A percentile compares a stretch with the other conserved stretches of the same genome.
These are phyloP conservation scores for Pleurotus tuber-regium DNA, from an alignment of 768 basidiomycete species.

Conservation along the genomic window DNA sequence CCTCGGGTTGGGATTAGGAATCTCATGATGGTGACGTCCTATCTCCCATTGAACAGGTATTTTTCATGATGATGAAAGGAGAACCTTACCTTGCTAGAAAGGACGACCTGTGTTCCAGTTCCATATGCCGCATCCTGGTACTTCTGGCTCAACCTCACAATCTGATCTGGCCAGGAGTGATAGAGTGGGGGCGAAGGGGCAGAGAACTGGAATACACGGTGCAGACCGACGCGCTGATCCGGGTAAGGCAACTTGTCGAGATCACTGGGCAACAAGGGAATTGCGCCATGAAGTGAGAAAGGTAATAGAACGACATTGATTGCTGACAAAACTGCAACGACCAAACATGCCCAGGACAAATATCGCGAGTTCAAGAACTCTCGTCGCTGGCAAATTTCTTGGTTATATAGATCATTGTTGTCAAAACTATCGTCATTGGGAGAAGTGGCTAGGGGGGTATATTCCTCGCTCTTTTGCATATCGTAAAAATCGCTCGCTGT, in stretches of 20 bases:
- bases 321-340: constrained; percentile 6
- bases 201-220: neutral
- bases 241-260: constrained; percentile 13
- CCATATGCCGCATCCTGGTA: constrained; percentile 13
- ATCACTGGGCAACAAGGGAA: constrained; percentile 4
- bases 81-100: constrained; percentile 15
- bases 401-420: neutral
- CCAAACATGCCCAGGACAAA: constrained; percentile 4
- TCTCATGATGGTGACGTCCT: constrained; percentile 15
- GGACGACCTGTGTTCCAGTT: constrained; percentile 12
- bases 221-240: constrained; percentile 9
- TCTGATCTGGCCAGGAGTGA: constrained; percentile 12
- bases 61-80: too few relatives aligned
- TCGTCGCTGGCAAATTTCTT: neutral
- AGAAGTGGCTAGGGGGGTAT: neutral
- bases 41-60: too few relatives aligned
- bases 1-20: constrained; percentile 13
- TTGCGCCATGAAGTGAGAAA: neutral
- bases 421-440: neutral
- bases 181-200: constrained; percentile 1
- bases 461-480: neutral
- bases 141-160: constrained; percentile 13
- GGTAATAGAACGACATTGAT: constrained; percentile 13
- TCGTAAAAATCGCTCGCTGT: too few relatives aligned
- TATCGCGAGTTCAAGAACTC: neutral